Evolutionary conservation across 164 flowering plant genomes (phyloP).

Genomic region (Aristolochia californica): DNA sequence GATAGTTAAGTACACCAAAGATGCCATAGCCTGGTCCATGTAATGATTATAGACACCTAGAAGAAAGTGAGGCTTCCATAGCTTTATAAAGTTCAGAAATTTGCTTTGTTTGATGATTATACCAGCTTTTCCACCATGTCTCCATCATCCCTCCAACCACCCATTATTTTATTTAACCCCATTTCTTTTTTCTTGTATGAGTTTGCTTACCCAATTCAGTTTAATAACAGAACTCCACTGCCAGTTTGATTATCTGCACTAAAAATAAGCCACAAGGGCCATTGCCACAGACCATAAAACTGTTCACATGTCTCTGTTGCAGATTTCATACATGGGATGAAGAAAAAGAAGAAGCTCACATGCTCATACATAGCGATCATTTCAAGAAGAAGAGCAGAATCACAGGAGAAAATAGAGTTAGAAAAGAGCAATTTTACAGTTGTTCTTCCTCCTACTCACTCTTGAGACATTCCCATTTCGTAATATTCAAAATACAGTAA

Average conservation of each 20-base stretch:
- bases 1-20: no score
- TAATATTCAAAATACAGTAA: neutral
- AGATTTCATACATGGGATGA: no score
- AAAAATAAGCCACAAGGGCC: neutral
- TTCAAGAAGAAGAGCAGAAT: neutral
- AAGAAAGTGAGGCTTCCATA: slow-evolving; percentile 7
- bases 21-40: slow-evolving; percentile 8
- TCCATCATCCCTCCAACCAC: slow-evolving; percentile 7
- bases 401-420: neutral
- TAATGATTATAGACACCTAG: slow-evolving; percentile 15
- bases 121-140: slow-evolving; percentile 2
- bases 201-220: neutral
- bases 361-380: no score
- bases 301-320: neutral
- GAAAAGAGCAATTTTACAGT: neutral
- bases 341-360: no score
- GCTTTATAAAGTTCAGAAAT: slow-evolving; percentile 15
- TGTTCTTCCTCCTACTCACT: neutral
- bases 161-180: neutral
- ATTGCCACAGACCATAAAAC: neutral
- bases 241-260: neutral
- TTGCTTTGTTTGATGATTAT: slow-evolving; percentile 7
- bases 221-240: slow-evolving; percentile 1
- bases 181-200: neutral
- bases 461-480: neutral